Evolutionary conservation across 352 stramenopile genomes (phyloP).

Genomic region (Pythium periplocum): DNA sequence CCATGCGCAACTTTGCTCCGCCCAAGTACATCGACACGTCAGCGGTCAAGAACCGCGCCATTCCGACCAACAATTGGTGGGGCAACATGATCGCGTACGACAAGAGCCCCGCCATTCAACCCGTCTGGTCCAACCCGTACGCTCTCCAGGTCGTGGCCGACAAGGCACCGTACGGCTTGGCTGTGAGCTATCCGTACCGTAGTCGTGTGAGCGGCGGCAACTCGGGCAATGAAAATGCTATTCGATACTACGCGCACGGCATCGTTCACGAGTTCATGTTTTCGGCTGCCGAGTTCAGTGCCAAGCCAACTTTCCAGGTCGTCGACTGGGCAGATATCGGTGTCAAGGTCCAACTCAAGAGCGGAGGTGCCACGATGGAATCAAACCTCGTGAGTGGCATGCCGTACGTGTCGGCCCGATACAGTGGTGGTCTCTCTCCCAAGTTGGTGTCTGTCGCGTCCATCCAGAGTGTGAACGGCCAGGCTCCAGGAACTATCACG

Average conservation of each 20-base stretch:
- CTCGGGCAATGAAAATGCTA: slow-evolving; percentile 44
- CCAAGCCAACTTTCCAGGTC: slow-evolving; percentile 45
- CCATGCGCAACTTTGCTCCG: slow-evolving; percentile 41
- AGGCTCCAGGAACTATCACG: slow-evolving; percentile 13
- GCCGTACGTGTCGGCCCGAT: slow-evolving; percentile 48
- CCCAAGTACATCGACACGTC: slow-evolving; percentile 45
- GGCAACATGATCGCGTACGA: slow-evolving; percentile 59
- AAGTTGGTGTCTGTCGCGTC: slow-evolving; percentile 30
- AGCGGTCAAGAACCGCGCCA: slow-evolving; percentile 36
- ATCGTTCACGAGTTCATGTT: slow-evolving; percentile 48
- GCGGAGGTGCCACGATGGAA: slow-evolving; percentile 26
- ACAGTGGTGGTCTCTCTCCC: slow-evolving; percentile 31
- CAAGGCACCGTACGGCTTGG: slow-evolving; percentile 41
- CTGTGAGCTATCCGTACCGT: slow-evolving; percentile 47
- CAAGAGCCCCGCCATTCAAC: slow-evolving; percentile 26
- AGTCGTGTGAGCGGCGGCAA: slow-evolving; percentile 42
- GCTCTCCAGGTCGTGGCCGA: slow-evolving; percentile 33
- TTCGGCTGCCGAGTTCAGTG: slow-evolving; percentile 39
- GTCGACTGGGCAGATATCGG: slow-evolving; percentile 51
- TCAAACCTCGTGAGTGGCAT: slow-evolving; percentile 60
- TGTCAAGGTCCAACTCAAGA: slow-evolving; percentile 41
- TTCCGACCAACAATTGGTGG: slow-evolving; percentile 74
- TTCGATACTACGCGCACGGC: slow-evolving; percentile 52
- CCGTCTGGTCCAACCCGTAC: slow-evolving; percentile 61
- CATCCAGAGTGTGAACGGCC: slow-evolving; percentile 45